Conservation (phyloP, 176 grass and related monocot species). For the Carex myosuroides region DNA sequence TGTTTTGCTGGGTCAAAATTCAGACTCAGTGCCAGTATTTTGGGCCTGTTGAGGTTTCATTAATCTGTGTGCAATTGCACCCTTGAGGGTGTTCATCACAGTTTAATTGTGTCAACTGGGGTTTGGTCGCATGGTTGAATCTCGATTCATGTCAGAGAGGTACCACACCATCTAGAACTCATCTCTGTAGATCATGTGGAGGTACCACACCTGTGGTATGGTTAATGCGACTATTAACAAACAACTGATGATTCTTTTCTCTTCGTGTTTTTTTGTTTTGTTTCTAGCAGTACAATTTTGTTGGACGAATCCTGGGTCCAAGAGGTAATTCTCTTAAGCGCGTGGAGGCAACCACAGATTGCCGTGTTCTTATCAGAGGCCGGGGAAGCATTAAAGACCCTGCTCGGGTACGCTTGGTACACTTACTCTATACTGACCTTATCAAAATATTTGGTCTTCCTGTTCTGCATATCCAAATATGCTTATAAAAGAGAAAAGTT, state of each 20-base stretch:
- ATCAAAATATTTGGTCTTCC: slow-evolving; percentile 1
- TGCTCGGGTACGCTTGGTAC: slow-evolving; percentile 49
- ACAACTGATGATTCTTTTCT: not conserved
- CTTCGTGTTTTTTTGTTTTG: not conserved
- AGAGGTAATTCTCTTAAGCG: slow-evolving; percentile 96
- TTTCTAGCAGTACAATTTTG: slow-evolving; percentile 76
- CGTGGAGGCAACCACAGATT: slow-evolving; percentile 90
- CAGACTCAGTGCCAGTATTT: not conserved
- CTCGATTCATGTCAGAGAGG: not conserved
- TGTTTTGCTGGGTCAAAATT: not conserved
- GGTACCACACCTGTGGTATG: not conserved
- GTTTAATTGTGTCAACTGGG: not conserved
- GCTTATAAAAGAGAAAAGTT: not conserved
- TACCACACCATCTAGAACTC: not conserved
- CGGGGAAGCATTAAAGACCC: slow-evolving; percentile 95
- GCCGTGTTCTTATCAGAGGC: slow-evolving; percentile 94
- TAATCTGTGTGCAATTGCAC: not conserved
- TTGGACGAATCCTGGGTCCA: slow-evolving; percentile 88
- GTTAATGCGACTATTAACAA: not conserved
- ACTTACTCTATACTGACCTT: slow-evolving; percentile 4
- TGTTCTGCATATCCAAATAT: not conserved
- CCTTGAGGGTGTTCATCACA: not conserved
- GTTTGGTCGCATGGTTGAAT: not conserved
- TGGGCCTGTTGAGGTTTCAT: not conserved
- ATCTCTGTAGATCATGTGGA: not conserved